Evolutionary conservation across 768 basidiomycete genomes (phyloP).

Genomic region (Tulasnella sp.): DNA sequence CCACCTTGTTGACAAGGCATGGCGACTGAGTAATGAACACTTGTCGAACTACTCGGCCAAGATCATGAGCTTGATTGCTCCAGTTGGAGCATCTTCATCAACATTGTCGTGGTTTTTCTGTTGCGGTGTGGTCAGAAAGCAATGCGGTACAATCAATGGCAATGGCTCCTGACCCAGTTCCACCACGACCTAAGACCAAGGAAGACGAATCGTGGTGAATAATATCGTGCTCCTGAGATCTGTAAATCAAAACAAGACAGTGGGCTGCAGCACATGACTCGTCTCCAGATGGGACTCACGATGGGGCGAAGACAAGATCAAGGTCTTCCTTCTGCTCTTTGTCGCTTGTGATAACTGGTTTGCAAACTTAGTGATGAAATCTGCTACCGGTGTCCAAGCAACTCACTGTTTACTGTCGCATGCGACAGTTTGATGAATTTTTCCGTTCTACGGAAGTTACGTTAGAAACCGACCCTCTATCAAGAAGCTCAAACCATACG

Average conservation of each 20-base stretch:
- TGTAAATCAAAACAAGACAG: slow-evolving; percentile 13
- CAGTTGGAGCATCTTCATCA: slow-evolving; percentile 13
- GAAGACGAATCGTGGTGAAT: slow-evolving; percentile 51
- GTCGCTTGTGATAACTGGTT: neutral
- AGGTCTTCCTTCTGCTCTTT: slow-evolving; percentile 31
- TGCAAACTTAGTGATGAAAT: slow-evolving; percentile 23
- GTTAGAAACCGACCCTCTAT: no score
- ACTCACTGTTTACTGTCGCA: neutral
- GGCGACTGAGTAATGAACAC: slow-evolving; percentile 17
- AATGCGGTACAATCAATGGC: neutral
- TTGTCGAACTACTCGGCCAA: neutral
- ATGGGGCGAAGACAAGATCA: slow-evolving; percentile 27
- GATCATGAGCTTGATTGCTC: slow-evolving; percentile 1
- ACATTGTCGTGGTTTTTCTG: slow-evolving; percentile 19
- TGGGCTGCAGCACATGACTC: no score
- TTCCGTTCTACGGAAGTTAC: no score
- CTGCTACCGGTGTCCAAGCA: slow-evolving; percentile 20
- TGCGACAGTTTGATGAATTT: no score
- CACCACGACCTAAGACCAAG: slow-evolving; percentile 60
- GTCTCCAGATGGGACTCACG: slow-evolving; percentile 22
- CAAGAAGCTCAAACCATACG: no score
- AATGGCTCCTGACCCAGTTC: slow-evolving; percentile 46
- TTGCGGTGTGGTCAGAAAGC: neutral
- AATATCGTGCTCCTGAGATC: slow-evolving; percentile 43
- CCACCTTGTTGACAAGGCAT: slow-evolving; percentile 57